phyloP scores from a whole-genome alignment of 139 green algal genomes.

The Zygnema circumcarinatum region DNA sequence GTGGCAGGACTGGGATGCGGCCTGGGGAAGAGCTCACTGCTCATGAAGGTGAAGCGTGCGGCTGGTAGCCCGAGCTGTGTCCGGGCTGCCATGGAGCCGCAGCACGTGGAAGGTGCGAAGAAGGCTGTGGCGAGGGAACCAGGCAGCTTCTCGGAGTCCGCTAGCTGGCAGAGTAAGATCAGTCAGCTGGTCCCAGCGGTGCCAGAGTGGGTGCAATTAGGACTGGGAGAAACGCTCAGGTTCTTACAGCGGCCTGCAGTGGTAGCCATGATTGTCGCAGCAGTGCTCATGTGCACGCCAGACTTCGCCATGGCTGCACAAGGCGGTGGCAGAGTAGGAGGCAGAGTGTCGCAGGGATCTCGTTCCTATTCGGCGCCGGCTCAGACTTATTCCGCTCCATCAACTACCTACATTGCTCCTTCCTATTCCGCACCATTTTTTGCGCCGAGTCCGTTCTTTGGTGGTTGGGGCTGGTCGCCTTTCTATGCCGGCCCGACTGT shows the following conservation, averaged over 20 bases:
- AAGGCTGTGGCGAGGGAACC: neutral
- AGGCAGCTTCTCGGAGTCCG: neutral
- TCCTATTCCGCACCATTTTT: slow-evolving; percentile 35
- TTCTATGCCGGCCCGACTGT: slow-evolving; percentile 29
- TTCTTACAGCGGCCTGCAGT: neutral
- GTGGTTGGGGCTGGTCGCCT: slow-evolving; percentile 22
- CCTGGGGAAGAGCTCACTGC: neutral
- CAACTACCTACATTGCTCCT: neutral
- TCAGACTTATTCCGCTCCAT: neutral
- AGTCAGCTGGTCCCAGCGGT: neutral
- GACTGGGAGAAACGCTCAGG: neutral
- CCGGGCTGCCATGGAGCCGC: neutral
- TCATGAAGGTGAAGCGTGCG: neutral
- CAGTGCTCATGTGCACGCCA: slow-evolving; percentile 2
- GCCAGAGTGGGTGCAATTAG: neutral
- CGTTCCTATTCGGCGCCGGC: neutral
- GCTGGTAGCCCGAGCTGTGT: neutral
- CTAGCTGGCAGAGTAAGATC: neutral
- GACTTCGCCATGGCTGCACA: slow-evolving; percentile 37
- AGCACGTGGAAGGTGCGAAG: neutral
- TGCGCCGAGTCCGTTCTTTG: slow-evolving; percentile 47
- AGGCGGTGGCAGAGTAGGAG: slow-evolving; percentile 48
- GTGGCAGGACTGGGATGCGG: neutral
- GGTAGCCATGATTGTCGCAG: slow-evolving; percentile 11
- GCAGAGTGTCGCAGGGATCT: slow-evolving; percentile 30